Evolutionary conservation across 176 grass and related monocot species (phyloP).

Genomic region (Musa acuminata): DNA sequence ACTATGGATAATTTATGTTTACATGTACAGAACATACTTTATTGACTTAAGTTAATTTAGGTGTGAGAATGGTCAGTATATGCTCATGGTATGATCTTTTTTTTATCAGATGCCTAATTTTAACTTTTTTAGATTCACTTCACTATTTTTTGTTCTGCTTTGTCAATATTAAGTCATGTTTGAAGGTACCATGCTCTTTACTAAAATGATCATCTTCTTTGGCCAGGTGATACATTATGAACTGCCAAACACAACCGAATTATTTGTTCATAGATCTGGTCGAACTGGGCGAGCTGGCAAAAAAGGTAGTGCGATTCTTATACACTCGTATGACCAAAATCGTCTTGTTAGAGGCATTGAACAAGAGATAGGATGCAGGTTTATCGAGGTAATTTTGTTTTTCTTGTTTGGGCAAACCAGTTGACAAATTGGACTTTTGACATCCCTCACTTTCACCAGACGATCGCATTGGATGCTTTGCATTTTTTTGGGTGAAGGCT

Average conservation of each 20-base stretch:
- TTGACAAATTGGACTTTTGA: too few species aligned
- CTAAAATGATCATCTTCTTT: neutral
- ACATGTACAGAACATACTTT: too few species aligned
- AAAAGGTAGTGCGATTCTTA: constrained; percentile 85
- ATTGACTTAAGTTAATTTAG: too few species aligned
- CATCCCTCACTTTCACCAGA: too few species aligned
- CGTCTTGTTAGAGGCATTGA: constrained; percentile 69
- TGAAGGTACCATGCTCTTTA: neutral
- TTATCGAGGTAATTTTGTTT: constrained; percentile 55
- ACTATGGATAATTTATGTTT: too few species aligned
- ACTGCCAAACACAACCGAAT: constrained; percentile 71
- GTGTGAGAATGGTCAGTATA: neutral
- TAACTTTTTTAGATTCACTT: neutral
- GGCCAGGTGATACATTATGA: constrained; percentile 76
- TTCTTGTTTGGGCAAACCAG: too few species aligned
- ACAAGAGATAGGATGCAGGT: constrained; percentile 77
- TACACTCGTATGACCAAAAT: constrained; percentile 61
- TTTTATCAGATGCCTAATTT: neutral
- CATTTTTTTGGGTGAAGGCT: too few species aligned
- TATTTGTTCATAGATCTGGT: constrained; percentile 95
- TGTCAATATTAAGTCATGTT: neutral
- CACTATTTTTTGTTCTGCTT: neutral
- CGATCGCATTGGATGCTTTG: too few species aligned
- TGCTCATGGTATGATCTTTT: neutral
- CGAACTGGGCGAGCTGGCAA: constrained; percentile 90